Evolutionary conservation across 1,284 basidiomycete species (phyloP).

Genomic region (Fistulina hepatica): DNA sequence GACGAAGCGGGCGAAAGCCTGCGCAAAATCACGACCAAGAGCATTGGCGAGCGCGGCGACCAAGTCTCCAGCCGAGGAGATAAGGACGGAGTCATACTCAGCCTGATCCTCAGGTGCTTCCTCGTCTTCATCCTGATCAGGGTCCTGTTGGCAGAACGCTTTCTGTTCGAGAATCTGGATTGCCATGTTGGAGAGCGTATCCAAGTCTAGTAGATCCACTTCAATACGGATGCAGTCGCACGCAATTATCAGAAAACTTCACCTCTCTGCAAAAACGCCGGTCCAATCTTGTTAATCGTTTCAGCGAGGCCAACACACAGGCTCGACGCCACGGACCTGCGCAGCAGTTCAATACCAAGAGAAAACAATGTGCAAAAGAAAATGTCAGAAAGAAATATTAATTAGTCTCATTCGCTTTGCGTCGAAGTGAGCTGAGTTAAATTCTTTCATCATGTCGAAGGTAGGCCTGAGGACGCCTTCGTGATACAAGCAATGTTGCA

Average conservation of each 20-base stretch:
- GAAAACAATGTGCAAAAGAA: conserved; percentile 8
- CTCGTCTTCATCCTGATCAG: conserved; percentile 84
- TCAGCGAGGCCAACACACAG: conserved; percentile 84
- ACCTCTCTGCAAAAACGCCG: conserved; percentile 63
- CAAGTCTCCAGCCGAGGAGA: conserved; percentile 91
- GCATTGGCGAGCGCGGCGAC: conserved; percentile 85
- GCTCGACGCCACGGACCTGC: conserved; percentile 77
- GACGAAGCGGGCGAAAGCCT: conserved; percentile 78
- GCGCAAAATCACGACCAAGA: conserved; percentile 79
- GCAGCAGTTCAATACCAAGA: conserved; percentile 15
- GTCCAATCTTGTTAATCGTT: conserved; percentile 85
- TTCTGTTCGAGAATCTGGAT: conserved; percentile 85
- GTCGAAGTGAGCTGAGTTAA: conserved; percentile 87
- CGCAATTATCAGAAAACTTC: conserved; percentile 31
- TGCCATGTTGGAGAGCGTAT: conserved; percentile 71
- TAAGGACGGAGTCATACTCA: conserved; percentile 94
- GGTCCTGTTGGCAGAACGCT: conserved; percentile 91
- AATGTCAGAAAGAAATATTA: conserved; percentile 17
- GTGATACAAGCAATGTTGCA: conserved; percentile 3
- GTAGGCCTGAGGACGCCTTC: conserved; percentile 1
- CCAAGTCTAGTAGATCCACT: conserved; percentile 51
- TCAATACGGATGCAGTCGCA: conserved; percentile 7
- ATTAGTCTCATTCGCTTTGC: conserved; percentile 51
- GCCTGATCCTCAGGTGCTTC: conserved; percentile 77
- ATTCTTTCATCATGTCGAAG: conserved; percentile 48